Evolutionary conservation across 345 rosid genomes (phyloP), one percentile per base, ranked within the genome.

Genomic region (Diplotaxis tenuifolia): DNA sequence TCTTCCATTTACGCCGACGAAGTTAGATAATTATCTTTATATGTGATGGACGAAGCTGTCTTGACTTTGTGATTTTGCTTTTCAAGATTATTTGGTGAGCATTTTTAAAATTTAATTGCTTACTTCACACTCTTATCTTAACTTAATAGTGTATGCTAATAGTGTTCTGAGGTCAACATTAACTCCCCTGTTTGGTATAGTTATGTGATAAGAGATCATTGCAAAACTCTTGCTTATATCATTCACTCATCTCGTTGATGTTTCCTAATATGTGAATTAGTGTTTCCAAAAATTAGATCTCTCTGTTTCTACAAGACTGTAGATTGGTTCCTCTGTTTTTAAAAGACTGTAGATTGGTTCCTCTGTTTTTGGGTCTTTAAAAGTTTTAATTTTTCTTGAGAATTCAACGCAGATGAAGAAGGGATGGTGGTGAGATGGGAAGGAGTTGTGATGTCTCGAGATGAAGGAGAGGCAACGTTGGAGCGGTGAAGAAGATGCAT

Each of bases 401-500:
- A 36, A 23, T 19, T 42, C 52, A 65, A 61, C 1, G 27, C 73
- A 72, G 81, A 72, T 77, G 81, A 71, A 53, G 52, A 76, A 71
- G 62, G 65, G 14, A 84, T 85, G 96, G 80, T 84, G 81, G 79
- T 84, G 83, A 82, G 72, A 86, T 90, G 92, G 96, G 80, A 74
- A 81, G 83, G 55, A 81, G 87, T 56, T 83, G 87, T 67, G 87
- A 84, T 75, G 80, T 79, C 53, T 83, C 70, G 82, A 84, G 82
- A 96, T 96, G 99, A 96, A 90, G 87, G 98, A 96, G 85, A 96
- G 98, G 82, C 99, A 96, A 85, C 95, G 98, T 69, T 96, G 99
- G 99, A 88, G 91, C 82, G 79, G 90, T 87, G 99, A 96, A 86
- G 98, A 92, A 84, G 99, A 92, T 77, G 86, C 93, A 60, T 80